These are phyloP conservation scores for Escallonia rubra DNA, from an alignment of 129 eudicot species.

Conservation along the genomic window DNA sequence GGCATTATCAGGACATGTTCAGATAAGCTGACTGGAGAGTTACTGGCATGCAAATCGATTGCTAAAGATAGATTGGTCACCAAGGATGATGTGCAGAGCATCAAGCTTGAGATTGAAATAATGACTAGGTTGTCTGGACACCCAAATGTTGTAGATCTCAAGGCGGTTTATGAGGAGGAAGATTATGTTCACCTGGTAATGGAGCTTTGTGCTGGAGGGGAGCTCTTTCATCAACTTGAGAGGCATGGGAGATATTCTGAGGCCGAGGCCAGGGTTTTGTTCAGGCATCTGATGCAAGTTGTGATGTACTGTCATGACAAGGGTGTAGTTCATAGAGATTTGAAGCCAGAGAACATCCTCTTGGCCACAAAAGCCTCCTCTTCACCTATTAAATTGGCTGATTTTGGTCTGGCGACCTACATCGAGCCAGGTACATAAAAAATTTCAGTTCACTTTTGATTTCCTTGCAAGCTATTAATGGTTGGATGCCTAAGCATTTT, in stretches of 20 bases:
- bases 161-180: conserved; percentile 86
- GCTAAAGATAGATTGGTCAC: conserved; percentile 70
- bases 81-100: conserved; percentile 54
- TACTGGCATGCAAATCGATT: conserved; percentile 83
- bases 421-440: conserved; percentile 45
- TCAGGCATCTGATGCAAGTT: conserved; percentile 66
- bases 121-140: conserved; percentile 78
- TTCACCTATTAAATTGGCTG: conserved; percentile 72
- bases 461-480: neutral
- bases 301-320: conserved; percentile 71
- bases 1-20: conserved; percentile 68
- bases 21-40: conserved; percentile 54
- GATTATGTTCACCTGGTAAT: conserved; percentile 76
- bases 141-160: conserved; percentile 75
- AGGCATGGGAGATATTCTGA: conserved; percentile 72
- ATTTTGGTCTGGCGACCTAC: conserved; percentile 86
- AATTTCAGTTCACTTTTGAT: too few species aligned
- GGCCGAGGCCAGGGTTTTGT: conserved; percentile 44
- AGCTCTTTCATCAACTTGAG: conserved; percentile 64
- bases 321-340: conserved; percentile 82
- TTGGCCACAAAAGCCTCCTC: conserved; percentile 55
- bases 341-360: conserved; percentile 81
- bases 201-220: conserved; percentile 95
- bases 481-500: neutral
- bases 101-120: conserved; percentile 80